Conservation (phyloP, 2,329 filamentous ascomycete species). For the Penicillium fuscoglaucum region DNA sequence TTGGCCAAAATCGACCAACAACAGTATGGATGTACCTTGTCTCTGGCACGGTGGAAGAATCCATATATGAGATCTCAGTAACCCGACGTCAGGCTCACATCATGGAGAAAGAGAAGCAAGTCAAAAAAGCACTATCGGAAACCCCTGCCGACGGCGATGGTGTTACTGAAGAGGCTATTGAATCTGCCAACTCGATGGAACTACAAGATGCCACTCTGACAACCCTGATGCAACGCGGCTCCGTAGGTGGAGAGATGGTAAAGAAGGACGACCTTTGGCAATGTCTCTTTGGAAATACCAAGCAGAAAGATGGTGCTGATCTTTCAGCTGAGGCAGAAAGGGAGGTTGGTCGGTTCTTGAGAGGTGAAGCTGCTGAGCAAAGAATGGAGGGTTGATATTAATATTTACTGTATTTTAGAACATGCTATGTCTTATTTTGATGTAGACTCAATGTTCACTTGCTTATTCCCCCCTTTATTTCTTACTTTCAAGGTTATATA, state of each 20-base stretch:
- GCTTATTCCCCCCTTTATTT: neutral
- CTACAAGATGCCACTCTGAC: conserved; percentile 71
- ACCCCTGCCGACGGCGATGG: neutral
- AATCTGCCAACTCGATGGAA: conserved; percentile 82
- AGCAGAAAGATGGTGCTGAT: conserved; percentile 25
- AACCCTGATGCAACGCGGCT: conserved; percentile 69
- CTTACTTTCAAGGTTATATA: neutral
- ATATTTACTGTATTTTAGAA: neutral
- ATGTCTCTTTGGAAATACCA: conserved; percentile 72
- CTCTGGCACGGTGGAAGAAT: conserved; percentile 87
- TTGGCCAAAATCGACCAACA: conserved; percentile 83
- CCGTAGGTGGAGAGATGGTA: conserved; percentile 76
- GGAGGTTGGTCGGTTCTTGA: conserved; percentile 53
- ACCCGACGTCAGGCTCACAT: conserved; percentile 77
- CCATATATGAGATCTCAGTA: conserved; percentile 85
- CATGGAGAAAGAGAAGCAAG: conserved; percentile 45
- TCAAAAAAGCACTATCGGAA: conserved; percentile 24
- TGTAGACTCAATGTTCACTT: neutral
- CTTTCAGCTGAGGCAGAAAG: conserved; percentile 33
- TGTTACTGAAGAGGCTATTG: conserved; percentile 63
- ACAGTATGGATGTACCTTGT: conserved; percentile 95
- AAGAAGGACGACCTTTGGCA: conserved; percentile 78
- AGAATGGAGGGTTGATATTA: conserved; percentile 29
- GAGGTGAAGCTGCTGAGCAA: conserved; percentile 57
- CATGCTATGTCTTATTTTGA: neutral